Base-by-base conservation (phyloP, 495 filamentous ascomycete species). In the Penicillium malachiteum region DNA sequence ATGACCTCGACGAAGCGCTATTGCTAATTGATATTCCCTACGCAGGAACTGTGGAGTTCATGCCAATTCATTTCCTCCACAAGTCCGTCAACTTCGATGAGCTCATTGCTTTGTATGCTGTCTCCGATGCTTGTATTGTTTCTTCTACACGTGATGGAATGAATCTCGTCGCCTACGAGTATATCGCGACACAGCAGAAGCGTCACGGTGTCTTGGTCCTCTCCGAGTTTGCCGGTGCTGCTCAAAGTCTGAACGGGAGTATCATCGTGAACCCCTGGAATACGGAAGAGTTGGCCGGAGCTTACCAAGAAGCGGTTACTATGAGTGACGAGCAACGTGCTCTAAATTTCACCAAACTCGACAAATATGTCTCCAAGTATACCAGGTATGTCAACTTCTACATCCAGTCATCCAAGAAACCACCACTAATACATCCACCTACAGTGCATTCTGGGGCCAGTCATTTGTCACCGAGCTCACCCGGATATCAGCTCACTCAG, bases 111-210 rank as follows among this genome's bases (percentile, higher is more conserved):
- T 81, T 97, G 3, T 97, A 97, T 61, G 90, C 93, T 14, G 87
- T 96, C 17, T 94, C 90, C 7, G 94, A 97, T 68, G 91, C 90
- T 30, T 97, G 93, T 68, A 83, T 97, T 16, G 93, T 97, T 41
- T 92, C 89, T 26, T 97, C 93, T 2, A 97, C 94, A 6, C 84
- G 94, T n/a, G 93, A 97, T 67, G 93, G 93, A 55, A 97, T 97
- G 93, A 97, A 97, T 69, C 82, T 97, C n/a, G 93, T 97, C 33
- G 94, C 91, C 18, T 97, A 95, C 73, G 93, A 97, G 74, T 97
- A 97, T 75, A 96, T 97, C 55, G 94, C 93, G 6, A 89, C 87
- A 6, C 93, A 97, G 66, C 78, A 88, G 60, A 87, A 96, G 65
- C 84, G 89, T 8, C 91, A 96, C 63, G 93, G 93, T 18, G 85